phyloP scores from a whole-genome alignment of 2,329 filamentous ascomycete genomes.

The Sclerotiophoma versabilis region DNA sequence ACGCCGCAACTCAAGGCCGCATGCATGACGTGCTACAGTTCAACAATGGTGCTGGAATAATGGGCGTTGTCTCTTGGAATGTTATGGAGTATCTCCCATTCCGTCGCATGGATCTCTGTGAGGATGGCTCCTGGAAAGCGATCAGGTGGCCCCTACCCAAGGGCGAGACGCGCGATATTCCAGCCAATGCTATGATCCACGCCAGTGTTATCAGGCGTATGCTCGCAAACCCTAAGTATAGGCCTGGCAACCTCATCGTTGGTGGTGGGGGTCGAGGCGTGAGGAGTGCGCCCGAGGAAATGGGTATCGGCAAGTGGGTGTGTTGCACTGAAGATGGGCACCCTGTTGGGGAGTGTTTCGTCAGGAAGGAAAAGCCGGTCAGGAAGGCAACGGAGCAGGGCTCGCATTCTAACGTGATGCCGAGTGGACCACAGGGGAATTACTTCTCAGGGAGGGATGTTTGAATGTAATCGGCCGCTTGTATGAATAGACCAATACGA shows the following conservation, averaged over 20 bases:
- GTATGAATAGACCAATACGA: too few species aligned
- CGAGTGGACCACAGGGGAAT: slow-evolving; percentile 10
- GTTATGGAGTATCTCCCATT: slow-evolving; percentile 85
- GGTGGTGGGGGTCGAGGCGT: slow-evolving; percentile 79
- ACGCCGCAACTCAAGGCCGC: slow-evolving; percentile 59
- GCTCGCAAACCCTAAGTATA: slow-evolving; percentile 67
- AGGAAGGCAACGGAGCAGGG: slow-evolving; percentile 25
- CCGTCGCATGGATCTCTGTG: slow-evolving; percentile 77
- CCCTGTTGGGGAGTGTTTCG: slow-evolving; percentile 72
- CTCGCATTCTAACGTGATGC: slow-evolving; percentile 12
- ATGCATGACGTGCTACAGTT: slow-evolving; percentile 77
- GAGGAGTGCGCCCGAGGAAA: slow-evolving; percentile 64
- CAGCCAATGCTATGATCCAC: slow-evolving; percentile 72
- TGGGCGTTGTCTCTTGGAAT: slow-evolving; percentile 72
- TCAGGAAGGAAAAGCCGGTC: slow-evolving; percentile 47
- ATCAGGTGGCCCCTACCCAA: slow-evolving; percentile 81
- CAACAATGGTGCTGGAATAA: slow-evolving; percentile 62
- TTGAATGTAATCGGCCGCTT: too few species aligned
- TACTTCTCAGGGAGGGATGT: slow-evolving; percentile 7
- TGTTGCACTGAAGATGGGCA: slow-evolving; percentile 70
- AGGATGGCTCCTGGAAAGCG: slow-evolving; percentile 77
- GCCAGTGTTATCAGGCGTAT: slow-evolving; percentile 77
- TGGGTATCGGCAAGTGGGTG: slow-evolving; percentile 77
- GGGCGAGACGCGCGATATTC: slow-evolving; percentile 80
- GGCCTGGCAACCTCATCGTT: slow-evolving; percentile 80